Base-by-base conservation (phyloP, 495 filamentous ascomycete genomes). In the Lepraria neglecta region DNA sequence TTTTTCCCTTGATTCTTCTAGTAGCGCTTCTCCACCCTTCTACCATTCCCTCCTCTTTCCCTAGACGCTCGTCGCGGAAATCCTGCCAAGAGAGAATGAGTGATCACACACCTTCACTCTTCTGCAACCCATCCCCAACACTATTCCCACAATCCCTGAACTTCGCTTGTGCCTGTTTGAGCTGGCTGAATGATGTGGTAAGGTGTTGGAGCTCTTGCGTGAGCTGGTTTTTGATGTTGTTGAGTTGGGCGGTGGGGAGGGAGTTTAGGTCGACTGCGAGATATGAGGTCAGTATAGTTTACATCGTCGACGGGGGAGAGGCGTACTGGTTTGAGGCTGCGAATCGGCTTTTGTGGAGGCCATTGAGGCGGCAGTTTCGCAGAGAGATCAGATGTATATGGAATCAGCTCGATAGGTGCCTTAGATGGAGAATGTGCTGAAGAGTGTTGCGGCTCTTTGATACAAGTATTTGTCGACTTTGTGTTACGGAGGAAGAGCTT, bases 151-250 rank as follows among this genome's bases (percentile, higher is more conserved):
- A 98, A 69, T 97, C 92, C 38, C 84, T 79, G 79, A 98, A 98
- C 72, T 92, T 94, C 56, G 83, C 77, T 71, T 96, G 95, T 19
- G 94, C 95, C 33, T 85, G 84, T 62, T 90, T 89, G 35, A 98
- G 83, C 74, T 94, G 92, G 43, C 84, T 75, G 77, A 95, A 95
- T 14, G 95, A 97, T 59, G 75, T 80, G 0, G 89, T 95, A 64
- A 98, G 84, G 76, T 96, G 91, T 70, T 95, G 88, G 63, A 98
- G 84, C 69, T 98, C 94, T 65, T 91, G 85, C 72, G 95, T 92
- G 61, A 98, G 88, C 70, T 95, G 92, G 72, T 94, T 90, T 76
- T 97, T 96, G 46, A 97, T 84, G 46, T 80, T 75, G 65, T 76
- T 80, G 61, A 87, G 79, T 68, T 87, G 77, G 17, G 65, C 69